These are phyloP conservation scores for Mucor circinelloides DNA, from an alignment of 371 early-diverging fungal genomes.

Conservation along the genomic window DNA sequence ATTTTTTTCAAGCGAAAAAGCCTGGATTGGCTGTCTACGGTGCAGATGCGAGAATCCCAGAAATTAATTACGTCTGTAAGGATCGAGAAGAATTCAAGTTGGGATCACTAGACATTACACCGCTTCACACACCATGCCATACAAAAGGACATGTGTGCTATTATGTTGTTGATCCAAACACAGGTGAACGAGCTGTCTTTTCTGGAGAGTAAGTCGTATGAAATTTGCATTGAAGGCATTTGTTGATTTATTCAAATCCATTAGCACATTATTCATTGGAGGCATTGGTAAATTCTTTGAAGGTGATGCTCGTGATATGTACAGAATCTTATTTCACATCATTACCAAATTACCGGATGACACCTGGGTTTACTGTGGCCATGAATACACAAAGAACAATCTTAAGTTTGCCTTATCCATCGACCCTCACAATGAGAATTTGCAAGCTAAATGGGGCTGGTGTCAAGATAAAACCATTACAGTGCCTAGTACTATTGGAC, in stretches of 20 bases:
- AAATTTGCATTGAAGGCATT: neutral
- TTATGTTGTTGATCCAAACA: constrained; percentile 68
- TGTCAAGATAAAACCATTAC: constrained; percentile 57
- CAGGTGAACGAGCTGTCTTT: constrained; percentile 48
- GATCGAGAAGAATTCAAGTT: constrained; percentile 79
- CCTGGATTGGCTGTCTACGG: constrained; percentile 84
- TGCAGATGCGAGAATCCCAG: constrained; percentile 86
- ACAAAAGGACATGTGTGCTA: constrained; percentile 89
- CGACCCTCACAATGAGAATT: constrained; percentile 52
- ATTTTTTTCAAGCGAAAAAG: constrained; percentile 59
- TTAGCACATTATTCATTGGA: constrained; percentile 44
- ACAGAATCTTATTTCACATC: constrained; percentile 70
- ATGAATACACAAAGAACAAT: constrained; percentile 41
- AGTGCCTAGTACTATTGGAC: constrained; percentile 87
- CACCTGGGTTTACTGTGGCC: constrained; percentile 89
- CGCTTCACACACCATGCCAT: constrained; percentile 85
- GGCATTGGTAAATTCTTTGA: constrained; percentile 96
- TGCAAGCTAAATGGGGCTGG: constrained; percentile 63
- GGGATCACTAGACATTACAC: constrained; percentile 67
- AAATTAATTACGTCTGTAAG: constrained; percentile 73
- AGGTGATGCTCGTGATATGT: constrained; percentile 88
- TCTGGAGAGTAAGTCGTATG: constrained; percentile 42
- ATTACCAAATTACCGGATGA: constrained; percentile 80
- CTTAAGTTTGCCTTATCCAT: constrained; percentile 52
- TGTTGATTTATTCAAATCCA: neutral